phyloP scores from a whole-genome alignment of 202 grass and related monocot genomes.

The Carex arenaria region DNA sequence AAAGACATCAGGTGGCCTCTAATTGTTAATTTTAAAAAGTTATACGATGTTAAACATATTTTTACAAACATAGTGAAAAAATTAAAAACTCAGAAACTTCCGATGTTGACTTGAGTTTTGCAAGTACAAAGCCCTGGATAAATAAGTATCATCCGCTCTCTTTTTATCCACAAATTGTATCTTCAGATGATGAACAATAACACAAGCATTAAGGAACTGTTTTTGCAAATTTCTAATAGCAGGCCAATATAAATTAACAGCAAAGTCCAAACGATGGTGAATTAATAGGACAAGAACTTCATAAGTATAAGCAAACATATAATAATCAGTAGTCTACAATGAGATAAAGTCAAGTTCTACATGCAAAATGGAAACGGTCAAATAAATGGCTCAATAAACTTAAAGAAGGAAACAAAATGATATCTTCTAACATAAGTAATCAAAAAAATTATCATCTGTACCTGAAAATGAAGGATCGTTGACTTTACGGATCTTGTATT shows the following conservation, averaged over 20 bases:
- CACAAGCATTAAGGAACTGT: not conserved
- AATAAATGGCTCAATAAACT: conserved; percentile 4
- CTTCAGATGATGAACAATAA: not conserved
- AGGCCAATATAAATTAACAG: not conserved
- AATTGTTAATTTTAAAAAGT: not conserved
- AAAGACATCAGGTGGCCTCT: not conserved
- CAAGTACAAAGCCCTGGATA: not conserved
- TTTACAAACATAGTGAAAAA: not conserved
- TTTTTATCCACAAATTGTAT: too few relatives aligned
- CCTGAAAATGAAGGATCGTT: conserved; percentile 95
- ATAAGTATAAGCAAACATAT: not conserved
- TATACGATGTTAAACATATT: not conserved
- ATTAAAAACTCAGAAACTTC: not conserved
- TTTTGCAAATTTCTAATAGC: not conserved
- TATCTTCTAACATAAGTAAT: not conserved
- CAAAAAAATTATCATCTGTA: conserved; percentile 22
- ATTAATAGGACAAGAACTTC: not conserved
- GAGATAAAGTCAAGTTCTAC: not conserved
- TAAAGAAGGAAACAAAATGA: not conserved
- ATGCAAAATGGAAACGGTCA: not conserved
- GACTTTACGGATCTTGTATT: conserved; percentile 97
- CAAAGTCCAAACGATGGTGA: not conserved
- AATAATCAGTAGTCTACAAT: not conserved
- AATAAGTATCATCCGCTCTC: too few relatives aligned
- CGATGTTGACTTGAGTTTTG: not conserved